phyloP scores from a whole-genome alignment of 345 rosid genomes.

The Lagerstroemia speciosa region DNA sequence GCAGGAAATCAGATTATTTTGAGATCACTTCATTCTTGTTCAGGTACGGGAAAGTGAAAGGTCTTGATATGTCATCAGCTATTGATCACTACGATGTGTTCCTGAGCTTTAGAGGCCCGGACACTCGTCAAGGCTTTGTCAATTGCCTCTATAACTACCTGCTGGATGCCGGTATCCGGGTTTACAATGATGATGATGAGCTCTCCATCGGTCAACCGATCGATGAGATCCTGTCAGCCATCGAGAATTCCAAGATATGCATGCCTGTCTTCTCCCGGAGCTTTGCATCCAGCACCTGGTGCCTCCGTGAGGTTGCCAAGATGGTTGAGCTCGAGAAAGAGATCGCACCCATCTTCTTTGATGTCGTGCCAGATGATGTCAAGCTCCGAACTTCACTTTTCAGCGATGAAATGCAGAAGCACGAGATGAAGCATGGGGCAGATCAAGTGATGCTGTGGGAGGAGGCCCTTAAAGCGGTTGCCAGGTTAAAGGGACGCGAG shows the following conservation, averaged over 20 bases:
- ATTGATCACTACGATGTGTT: neutral
- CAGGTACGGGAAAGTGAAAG: too few species aligned
- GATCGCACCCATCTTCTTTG: conserved; percentile 6
- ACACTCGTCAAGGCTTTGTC: conserved; percentile 5
- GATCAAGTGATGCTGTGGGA: conserved; percentile 1
- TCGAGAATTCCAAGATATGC: neutral
- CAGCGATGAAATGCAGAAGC: neutral
- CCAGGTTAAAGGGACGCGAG: neutral
- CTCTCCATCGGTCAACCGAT: neutral
- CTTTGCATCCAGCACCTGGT: conserved; percentile 9
- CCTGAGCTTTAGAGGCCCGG: conserved; percentile 5
- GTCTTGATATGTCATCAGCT: neutral
- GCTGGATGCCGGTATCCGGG: neutral
- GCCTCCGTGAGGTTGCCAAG: conserved; percentile 6
- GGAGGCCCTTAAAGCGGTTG: conserved; percentile 3
- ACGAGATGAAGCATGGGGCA: neutral
- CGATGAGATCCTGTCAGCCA: neutral
- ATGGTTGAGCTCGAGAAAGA: conserved; percentile 6
- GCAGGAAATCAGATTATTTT: too few species aligned
- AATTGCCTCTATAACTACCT: neutral
- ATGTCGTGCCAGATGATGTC: conserved; percentile 3
- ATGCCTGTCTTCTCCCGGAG: conserved; percentile 8
- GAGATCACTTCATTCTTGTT: too few species aligned
- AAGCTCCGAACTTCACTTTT: neutral
- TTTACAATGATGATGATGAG: conserved; percentile 3